These are phyloP conservation scores for Nicotiana obtusifolia DNA, from an alignment of 257 asterid genomes.

Conservation along the genomic window DNA sequence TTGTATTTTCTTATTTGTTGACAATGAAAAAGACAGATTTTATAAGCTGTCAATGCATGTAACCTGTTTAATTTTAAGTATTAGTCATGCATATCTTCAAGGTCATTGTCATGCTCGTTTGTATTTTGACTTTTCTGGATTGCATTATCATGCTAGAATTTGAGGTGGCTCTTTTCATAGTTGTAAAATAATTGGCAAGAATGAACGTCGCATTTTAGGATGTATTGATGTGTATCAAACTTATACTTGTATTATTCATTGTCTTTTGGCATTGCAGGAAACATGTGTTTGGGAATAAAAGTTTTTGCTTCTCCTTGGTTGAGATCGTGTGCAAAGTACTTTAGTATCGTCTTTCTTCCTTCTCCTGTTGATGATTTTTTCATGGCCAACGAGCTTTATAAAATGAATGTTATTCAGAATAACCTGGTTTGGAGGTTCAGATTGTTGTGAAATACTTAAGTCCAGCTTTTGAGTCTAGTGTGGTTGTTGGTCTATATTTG, in stretches of 20 bases:
- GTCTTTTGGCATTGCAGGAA: neutral
- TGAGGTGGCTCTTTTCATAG: neutral
- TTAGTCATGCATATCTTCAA: neutral
- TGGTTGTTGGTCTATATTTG: neutral
- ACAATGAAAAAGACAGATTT: neutral
- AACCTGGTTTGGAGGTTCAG: neutral
- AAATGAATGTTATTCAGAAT: neutral
- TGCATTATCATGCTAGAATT: neutral
- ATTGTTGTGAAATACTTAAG: neutral
- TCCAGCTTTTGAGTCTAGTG: neutral
- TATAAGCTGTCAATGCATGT: neutral
- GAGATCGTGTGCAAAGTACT: conserved; percentile 1
- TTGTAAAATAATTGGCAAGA: neutral
- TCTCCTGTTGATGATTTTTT: neutral
- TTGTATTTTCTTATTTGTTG: neutral
- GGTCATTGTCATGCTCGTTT: neutral
- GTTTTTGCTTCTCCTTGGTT: neutral
- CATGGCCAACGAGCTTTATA: neutral
- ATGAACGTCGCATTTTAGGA: neutral
- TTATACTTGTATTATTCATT: neutral
- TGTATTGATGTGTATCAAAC: neutral
- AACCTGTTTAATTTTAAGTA: neutral
- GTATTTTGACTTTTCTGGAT: neutral
- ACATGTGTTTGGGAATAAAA: conserved; percentile 1
- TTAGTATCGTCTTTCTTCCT: neutral